Evolutionary conservation across 371 early-diverging fungal species (phyloP).

Genomic region (Phascolomyces articulosus): DNA sequence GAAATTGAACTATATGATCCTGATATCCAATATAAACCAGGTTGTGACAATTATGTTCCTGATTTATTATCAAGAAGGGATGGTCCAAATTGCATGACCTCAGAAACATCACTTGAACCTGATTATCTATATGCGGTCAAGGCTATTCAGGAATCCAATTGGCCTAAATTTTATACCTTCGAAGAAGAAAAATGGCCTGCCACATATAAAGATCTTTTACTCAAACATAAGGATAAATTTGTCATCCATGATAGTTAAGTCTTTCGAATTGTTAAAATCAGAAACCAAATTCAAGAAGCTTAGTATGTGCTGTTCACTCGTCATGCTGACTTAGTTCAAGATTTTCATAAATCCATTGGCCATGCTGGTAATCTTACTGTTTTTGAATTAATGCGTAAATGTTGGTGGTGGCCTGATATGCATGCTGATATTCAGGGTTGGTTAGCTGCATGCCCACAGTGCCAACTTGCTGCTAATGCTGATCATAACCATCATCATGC

Average conservation of each 20-base stretch:
- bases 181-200: neutral
- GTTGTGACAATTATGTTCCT: conserved; percentile 25
- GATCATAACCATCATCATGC: conserved; percentile 6
- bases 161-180: conserved; percentile 5
- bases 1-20: conserved; percentile 25
- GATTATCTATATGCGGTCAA: conserved; percentile 12
- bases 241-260: neutral
- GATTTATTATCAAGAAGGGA: conserved; percentile 26
- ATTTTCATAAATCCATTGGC: conserved; percentile 26
- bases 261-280: neutral
- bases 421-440: conserved; percentile 7
- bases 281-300: conserved; percentile 2
- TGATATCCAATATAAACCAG: conserved; percentile 30
- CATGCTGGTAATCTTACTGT: conserved; percentile 23
- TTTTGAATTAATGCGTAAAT: conserved; percentile 16
- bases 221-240: neutral
- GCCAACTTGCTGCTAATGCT: conserved; percentile 20
- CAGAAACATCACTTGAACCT: neutral
- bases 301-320: conserved; percentile 5
- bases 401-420: conserved; percentile 36
- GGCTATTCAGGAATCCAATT: neutral
- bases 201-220: neutral
- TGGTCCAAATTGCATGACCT: neutral
- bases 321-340: conserved; percentile 8
- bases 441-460: conserved; percentile 21